Evolutionary conservation across 495 filamentous ascomycete genomes (phyloP), one percentile per base, ranked within the genome.

Genomic region (Paragyromitra xinjiangensis): DNA sequence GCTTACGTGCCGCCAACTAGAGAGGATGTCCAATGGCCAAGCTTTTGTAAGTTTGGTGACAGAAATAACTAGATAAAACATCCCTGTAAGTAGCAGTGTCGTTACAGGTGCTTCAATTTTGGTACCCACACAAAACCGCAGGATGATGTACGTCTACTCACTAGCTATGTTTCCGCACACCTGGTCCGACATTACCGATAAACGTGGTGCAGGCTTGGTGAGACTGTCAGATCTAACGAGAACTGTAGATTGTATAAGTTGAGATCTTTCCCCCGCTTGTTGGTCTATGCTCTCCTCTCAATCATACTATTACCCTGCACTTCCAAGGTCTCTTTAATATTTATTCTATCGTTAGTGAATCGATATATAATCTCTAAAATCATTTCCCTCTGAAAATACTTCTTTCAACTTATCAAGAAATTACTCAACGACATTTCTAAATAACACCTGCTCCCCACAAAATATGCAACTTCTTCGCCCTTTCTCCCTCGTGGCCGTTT

Each of bases 401-500:
- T 37, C 11, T 56, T 24, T 56, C 29, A 9, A 24, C 37, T n/a
- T 14, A 14, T 61, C 16, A 34, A 37, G 5, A 61, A 61, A 6
- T 8, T 14, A 4, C 26, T 34, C 34, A 59, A 59, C 16, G 3
- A 16, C 26, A 11, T 19, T 34, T 29, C 19, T 16, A 1, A 12
- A 56, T 55, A 29, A 19, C 6, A 14, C 61, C 26, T 6, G 19
- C 24, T 26, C 9, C n/a, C 24, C 50, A 42, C 34, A 44, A n/a
- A 34, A 64, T 4, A 77, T 77, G 73, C 58, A 64, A 0, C 50
- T 77, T 48, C 51, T 69, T 26, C 45, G 19, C 16, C 48, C 68
- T 42, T 19, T 72, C 51, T 29, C 73, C 6, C 6, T 71, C 1
- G 12, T 77, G 16, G 40, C 50, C 0, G 24, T 61, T n/a, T 34